Percentiles rank a stretch among this genome's conserved stretches.
These are phyloP conservation scores for Mitragyna speciosa DNA, from an alignment of 257 asterid genomes.

Conservation along the genomic window DNA sequence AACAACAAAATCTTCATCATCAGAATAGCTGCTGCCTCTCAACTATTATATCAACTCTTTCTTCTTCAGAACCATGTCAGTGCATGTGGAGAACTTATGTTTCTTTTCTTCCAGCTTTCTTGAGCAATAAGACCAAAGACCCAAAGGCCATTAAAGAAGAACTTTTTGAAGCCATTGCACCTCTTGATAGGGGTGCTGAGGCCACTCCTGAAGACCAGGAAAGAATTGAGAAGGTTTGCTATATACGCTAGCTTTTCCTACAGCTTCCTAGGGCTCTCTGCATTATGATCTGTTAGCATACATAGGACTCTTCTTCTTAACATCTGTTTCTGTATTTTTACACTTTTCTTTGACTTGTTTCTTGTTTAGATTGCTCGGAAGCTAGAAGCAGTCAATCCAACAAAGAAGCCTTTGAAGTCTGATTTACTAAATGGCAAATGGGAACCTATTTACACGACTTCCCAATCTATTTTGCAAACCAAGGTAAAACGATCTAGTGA, in stretches of 20 bases:
- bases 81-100: constrained; percentile 59
- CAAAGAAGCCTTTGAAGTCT: constrained; percentile 69
- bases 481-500: constrained; percentile 32
- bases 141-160: constrained; percentile 60
- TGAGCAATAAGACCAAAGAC: constrained; percentile 50
- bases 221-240: constrained; percentile 51
- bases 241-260: neutral
- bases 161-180: constrained; percentile 76
- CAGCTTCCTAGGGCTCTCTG: neutral
- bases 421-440: constrained; percentile 73
- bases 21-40: constrained; percentile 8
- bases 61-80: constrained; percentile 2
- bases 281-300: too few species aligned
- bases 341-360: neutral
- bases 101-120: constrained; percentile 66
- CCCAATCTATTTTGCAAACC: constrained; percentile 72
- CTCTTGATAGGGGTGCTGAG: constrained; percentile 92
- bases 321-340: neutral
- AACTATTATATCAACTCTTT: neutral
- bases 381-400: constrained; percentile 69
- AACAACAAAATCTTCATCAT: constrained; percentile 12
- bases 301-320: too few species aligned
- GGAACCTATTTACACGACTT: constrained; percentile 92
- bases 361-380: constrained; percentile 55
- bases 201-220: constrained; percentile 81